Evolutionary conservation across 1,139 yeast genomes (phyloP), one percentile per base, ranked within the genome.

Genomic region (Pichia inconspicua): DNA sequence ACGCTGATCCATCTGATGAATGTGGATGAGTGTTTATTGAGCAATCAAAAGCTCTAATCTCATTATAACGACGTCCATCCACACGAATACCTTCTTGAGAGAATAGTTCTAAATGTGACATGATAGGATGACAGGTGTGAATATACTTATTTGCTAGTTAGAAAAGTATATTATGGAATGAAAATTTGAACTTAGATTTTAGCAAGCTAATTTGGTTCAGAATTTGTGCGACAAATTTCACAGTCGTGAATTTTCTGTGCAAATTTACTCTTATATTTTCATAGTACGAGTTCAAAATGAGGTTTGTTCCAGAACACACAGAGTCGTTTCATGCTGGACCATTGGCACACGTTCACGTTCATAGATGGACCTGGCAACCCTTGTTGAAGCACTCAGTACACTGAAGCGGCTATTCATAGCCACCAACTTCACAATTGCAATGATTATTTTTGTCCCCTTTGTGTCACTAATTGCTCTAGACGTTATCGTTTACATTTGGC

Each of bases 31-130:
- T 88, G 60, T 88, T 87, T 52, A 87, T 79, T 31, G 80, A 77
- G 61, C 96, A 86, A 41, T 79, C 80, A 60, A 92, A 87, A 39
- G 82, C 75, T 48, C 97, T 80, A 44, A 90, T 72, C 64, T 92
- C 97, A 60, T 90, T 88, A 92, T 95, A 89, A 57, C 98, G 75
- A 61, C 98, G 78, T 4, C 98, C 98, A 61, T 92, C 97, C 12
- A 84, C 72, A 57, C 97, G 74, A 44, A 92, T 73, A 5, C 97
- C 98, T 66, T 90, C 97, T 2, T 96, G 96, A 0, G 96, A 88
- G 61, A 86, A 89, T 45, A 90, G 67, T 69, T 90, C 98, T 65
- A 81, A 71, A 50, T 85, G 52, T 32, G 61, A 59, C 63, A 59
- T 60, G 3, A 5, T 30, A 30, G 5, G 12, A 5, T 11, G 34